Percentiles rank a stretch among this genome's conserved stretches.
Conservation (phyloP, 768 basidiomycete species). For the Chalciporus chontae region DNA sequence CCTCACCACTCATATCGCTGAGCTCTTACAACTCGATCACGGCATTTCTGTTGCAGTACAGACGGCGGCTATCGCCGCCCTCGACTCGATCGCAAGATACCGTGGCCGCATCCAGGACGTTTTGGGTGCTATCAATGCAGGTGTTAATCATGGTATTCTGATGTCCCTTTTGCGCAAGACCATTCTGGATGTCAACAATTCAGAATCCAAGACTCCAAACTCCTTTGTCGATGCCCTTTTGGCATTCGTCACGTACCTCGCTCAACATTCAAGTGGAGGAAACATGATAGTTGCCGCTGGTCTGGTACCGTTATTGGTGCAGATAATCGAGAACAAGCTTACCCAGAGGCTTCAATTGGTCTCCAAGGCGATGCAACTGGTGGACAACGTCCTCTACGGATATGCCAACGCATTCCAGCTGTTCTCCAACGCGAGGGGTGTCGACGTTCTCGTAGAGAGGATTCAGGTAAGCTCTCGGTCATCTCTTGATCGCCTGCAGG, state of each 20-base stretch:
- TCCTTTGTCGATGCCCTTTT: slow-evolving; percentile 82
- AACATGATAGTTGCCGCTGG: slow-evolving; percentile 96
- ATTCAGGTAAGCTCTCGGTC: slow-evolving; percentile 62
- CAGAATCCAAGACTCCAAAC: slow-evolving; percentile 64
- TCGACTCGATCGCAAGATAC: slow-evolving; percentile 88
- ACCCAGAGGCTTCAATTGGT: slow-evolving; percentile 69
- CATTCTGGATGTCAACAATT: slow-evolving; percentile 64
- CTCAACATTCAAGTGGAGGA: slow-evolving; percentile 79
- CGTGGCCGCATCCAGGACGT: slow-evolving; percentile 83
- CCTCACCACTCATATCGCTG: slow-evolving; percentile 82
- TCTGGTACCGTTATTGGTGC: slow-evolving; percentile 82
- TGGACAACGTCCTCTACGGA: slow-evolving; percentile 90
- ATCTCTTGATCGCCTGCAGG: not conserved
- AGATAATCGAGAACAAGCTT: slow-evolving; percentile 77
- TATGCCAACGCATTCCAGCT: slow-evolving; percentile 84
- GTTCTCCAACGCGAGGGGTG: slow-evolving; percentile 81
- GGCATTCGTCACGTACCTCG: slow-evolving; percentile 82
- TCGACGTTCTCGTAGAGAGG: slow-evolving; percentile 79
- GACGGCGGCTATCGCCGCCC: slow-evolving; percentile 80
- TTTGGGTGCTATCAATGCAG: slow-evolving; percentile 85
- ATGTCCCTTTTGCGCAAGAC: slow-evolving; percentile 87
- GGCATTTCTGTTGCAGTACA: slow-evolving; percentile 70
- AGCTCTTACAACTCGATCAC: slow-evolving; percentile 79
- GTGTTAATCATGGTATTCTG: slow-evolving; percentile 92
- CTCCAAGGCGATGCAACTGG: slow-evolving; percentile 86